These are phyloP conservation scores for Cordyceps farinosa DNA, from an alignment of 2,329 filamentous ascomycete species.

Conservation along the genomic window DNA sequence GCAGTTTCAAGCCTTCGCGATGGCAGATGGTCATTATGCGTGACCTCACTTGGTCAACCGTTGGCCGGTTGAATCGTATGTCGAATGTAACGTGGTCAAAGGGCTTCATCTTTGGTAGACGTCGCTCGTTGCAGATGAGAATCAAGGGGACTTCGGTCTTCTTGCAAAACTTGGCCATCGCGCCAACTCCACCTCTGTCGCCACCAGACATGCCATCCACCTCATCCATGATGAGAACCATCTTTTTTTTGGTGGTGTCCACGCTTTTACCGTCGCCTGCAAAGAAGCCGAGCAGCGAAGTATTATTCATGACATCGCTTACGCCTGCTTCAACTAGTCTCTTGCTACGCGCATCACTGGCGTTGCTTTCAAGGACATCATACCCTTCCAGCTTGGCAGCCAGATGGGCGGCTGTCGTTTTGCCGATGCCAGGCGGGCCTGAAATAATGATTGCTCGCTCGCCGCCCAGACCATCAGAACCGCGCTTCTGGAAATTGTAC, in stretches of 20 bases:
- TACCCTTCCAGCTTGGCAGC: conserved; percentile 91
- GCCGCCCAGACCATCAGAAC: conserved; percentile 77
- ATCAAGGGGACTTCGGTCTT: conserved; percentile 95
- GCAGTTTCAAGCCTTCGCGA: conserved; percentile 83
- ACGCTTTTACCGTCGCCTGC: conserved; percentile 77
- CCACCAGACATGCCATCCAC: conserved; percentile 98
- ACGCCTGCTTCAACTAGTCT: conserved; percentile 87
- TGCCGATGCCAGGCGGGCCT: conserved; percentile 92
- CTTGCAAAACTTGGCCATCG: conserved; percentile 89
- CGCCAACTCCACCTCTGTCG: conserved; percentile 91
- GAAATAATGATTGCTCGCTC: conserved; percentile 92
- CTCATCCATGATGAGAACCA: conserved; percentile 97
- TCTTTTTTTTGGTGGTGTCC: conserved; percentile 79
- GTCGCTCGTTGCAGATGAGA: conserved; percentile 94
- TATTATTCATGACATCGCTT: conserved; percentile 90
- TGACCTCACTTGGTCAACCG: conserved; percentile 84
- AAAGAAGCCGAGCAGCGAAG: conserved; percentile 87
- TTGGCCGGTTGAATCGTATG: conserved; percentile 82
- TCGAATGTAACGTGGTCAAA: conserved; percentile 86
- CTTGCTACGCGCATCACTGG: conserved; percentile 93
- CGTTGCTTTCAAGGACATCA: conserved; percentile 91
- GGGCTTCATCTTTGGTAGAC: conserved; percentile 94
- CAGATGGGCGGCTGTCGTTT: conserved; percentile 93
- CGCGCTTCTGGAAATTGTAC: conserved; percentile 75
- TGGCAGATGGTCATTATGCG: conserved; percentile 94